Evolutionary conservation across 805 yeast species (phyloP), one percentile per base, ranked within the genome.

Genomic region (Debaryomyces tyrocola): DNA sequence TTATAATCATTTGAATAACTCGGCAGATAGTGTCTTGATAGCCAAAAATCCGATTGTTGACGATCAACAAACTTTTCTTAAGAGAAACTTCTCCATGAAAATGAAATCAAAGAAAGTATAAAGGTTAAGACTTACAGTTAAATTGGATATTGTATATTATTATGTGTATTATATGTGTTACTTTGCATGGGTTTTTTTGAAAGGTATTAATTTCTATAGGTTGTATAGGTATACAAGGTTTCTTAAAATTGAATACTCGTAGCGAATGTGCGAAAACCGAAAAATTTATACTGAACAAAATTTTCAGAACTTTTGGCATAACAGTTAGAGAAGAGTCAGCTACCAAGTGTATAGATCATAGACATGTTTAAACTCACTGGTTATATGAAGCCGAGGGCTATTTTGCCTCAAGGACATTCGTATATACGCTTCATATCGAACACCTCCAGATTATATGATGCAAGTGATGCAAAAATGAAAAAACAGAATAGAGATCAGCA

Each of bases 71-170:
- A 39, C 3, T 24, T 24, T 47, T 20, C 47, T 51, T 20, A 56
- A 51, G 38, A 40, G 57, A 20, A 53, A 45, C 40, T 51, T 56
- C 35, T 48, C 59, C 8, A 41, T 58, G 33, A 57, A 54, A 35
- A 36, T 54, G 17, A 57, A 52, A 39, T 50, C 58, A n/a, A 57
- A 47, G 40, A 47, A 45, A 28, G 24, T 24, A 11, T 39, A 8
- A 39, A 28, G 7, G 34, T 31, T 31, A n/a, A 6, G 14, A 6
- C 14, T 31, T 6, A n/a, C 17, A 6, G 7, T 31, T 14, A 12
- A 4, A 14, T 31, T 31, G 17, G 2, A 31, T 31, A 31, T 31
- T 31, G 34, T 31, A 31, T 31, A 31, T 31, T 31, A 31, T 31
- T 31, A 36, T 36, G 12, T 36, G 27, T 18, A 36, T 20, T 36